phyloP scores from a whole-genome alignment of 345 rosid species.

The Lagerstroemia speciosa region DNA sequence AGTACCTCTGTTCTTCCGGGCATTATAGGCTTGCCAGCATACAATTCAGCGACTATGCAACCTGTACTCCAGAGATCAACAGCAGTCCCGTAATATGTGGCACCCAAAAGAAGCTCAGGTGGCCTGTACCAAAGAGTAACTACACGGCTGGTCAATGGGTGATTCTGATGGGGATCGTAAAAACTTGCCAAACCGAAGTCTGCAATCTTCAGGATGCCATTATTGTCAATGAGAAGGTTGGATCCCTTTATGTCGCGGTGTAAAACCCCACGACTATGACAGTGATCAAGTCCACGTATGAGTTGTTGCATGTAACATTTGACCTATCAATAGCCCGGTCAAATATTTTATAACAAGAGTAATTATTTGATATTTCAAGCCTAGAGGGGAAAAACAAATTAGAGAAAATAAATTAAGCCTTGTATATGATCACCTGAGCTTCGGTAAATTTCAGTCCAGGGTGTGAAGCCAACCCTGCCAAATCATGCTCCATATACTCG shows the following conservation, averaged over 20 bases:
- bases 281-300: constrained; percentile 79
- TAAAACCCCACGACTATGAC: constrained; percentile 86
- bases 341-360: neutral
- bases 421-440: constrained; percentile 52
- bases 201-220: constrained; percentile 84
- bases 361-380: neutral
- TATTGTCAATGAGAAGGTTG: constrained; percentile 84
- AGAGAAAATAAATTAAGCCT: neutral
- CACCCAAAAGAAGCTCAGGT: constrained; percentile 93
- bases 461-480: constrained; percentile 90
- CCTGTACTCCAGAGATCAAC: constrained; percentile 98
- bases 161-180: constrained; percentile 62
- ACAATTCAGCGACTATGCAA: constrained; percentile 90
- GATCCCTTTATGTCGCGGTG: constrained; percentile 99
- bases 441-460: constrained; percentile 87
- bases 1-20: constrained; percentile 99
- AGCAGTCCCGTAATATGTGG: constrained; percentile 75
- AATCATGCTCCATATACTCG: constrained; percentile 98
- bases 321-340: constrained; percentile 36
- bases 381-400: neutral
- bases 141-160: constrained; percentile 88
- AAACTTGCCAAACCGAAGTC: constrained; percentile 96
- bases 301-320: constrained; percentile 95
- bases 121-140: constrained; percentile 99
- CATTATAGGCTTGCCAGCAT: constrained; percentile 99